Conservation (phyloP, 2,329 filamentous ascomycete species). For the Cladophialophora exuberans region DNA sequence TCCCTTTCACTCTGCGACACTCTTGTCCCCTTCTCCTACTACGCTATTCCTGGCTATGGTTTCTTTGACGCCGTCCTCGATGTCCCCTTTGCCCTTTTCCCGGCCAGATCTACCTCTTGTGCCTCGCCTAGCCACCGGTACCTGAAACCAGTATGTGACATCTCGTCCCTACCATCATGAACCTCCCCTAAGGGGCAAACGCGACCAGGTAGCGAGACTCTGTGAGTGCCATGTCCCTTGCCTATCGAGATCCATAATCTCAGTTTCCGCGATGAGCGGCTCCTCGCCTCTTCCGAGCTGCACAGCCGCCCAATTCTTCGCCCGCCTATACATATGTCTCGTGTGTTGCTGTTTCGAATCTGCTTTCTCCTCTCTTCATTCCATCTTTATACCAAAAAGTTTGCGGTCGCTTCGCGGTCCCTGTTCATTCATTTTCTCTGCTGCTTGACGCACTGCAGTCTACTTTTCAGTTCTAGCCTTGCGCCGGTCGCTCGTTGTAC, state of each 20-base stretch:
- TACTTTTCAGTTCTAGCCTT: constrained; percentile 23
- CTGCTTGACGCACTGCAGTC: constrained; percentile 32
- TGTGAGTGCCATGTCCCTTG: constrained; percentile 24
- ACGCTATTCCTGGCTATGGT: constrained; percentile 14
- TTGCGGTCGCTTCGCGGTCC: constrained; percentile 13
- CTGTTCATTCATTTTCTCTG: constrained; percentile 30
- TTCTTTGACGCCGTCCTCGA: constrained; percentile 5
- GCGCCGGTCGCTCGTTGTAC: constrained; percentile 32
- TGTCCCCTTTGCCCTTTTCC: neutral
- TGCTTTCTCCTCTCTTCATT: constrained; percentile 21
- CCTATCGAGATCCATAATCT: constrained; percentile 29
- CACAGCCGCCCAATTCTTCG: constrained; percentile 12
- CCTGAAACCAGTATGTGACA: constrained; percentile 27
- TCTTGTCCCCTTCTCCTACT: constrained; percentile 3
- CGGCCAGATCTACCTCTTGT: constrained; percentile 19
- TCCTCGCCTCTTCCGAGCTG: constrained; percentile 8
- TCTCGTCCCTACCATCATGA: constrained; percentile 13
- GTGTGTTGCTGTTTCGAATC: constrained; percentile 18
- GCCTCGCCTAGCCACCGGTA: constrained; percentile 6
- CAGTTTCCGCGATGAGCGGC: constrained; percentile 13
- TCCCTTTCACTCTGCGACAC: constrained; percentile 25
- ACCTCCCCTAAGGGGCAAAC: constrained; percentile 24
- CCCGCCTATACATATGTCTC: constrained; percentile 28
- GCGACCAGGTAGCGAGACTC: constrained; percentile 29
- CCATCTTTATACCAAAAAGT: constrained; percentile 22